Base-by-base conservation (phyloP, 1,284 basidiomycete genomes). In the Takashimella tepidaria region DNA sequence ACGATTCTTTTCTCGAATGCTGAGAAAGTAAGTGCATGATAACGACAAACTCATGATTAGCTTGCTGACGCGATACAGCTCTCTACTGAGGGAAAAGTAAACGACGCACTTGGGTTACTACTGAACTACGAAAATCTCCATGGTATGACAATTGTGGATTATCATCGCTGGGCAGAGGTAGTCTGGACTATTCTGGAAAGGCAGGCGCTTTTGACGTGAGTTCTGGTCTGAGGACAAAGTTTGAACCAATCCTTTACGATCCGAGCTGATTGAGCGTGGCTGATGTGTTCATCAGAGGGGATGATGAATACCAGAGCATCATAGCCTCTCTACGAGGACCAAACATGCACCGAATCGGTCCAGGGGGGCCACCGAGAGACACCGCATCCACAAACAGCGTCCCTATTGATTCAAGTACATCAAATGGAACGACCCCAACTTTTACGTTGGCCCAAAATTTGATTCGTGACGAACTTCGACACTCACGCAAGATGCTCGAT, bases 131-230 rank as follows among this genome's bases (percentile, higher is more conserved):
- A 45, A 0, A 45, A 51, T 4, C 24, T 59, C 1, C 48, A 67
- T 12, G 58, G 60, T 19, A 55, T 73, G 50, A 51, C 58, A 0
- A 51, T 69, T 3, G 19, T 47, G 22, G 59, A 65, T 5, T 75
- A 72, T 57, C 65, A 67, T 25, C 44, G 55, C 3, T 74, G 72
- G 73, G 54, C 64, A 0, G 50, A 60, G 11, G 60, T 61, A 0
- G 56, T 73, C 16, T 75, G 70, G 70, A 47, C 50, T 4, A 46
- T 73, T 0, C 52, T 73, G 1, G 64, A 67, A 22, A 48, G 61
- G 22, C 54, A 59, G 24, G 60, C 62, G 4, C 51, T 13, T 8
- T 49, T 67, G 22, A 55, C 59, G 55, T 70, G n/a, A 52, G 66
- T 42, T n/a, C 6, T 21, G 20, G 11, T 21, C 11, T 49, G 11